Conservation (phyloP, 768 basidiomycete species). For the Leucosporidium scottii region DNA sequence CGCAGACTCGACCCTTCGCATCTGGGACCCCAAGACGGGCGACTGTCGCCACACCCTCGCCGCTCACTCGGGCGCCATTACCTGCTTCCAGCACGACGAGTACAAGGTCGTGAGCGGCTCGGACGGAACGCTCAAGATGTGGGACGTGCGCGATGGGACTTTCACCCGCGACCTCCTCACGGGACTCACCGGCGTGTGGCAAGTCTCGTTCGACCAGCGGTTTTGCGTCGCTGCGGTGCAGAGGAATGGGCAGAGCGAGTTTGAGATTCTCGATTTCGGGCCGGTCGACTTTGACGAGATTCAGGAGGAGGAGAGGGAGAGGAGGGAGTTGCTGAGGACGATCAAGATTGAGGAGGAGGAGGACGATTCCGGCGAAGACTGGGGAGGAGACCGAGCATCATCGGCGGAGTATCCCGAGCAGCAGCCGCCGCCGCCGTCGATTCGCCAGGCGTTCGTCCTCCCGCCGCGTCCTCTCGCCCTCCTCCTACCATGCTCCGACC, state of each 20-base stretch:
- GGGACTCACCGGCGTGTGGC: conserved; percentile 93
- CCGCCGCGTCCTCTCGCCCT: too few species aligned
- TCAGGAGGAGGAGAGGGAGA: neutral
- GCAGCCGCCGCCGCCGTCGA: too few species aligned
- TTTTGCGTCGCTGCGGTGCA: conserved; percentile 80
- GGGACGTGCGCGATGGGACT: conserved; percentile 82
- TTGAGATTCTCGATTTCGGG: conserved; percentile 42
- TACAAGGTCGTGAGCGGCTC: conserved; percentile 92
- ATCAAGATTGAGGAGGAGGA: conserved; percentile 2
- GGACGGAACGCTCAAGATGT: conserved; percentile 95
- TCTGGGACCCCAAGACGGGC: conserved; percentile 87
- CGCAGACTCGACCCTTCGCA: conserved; percentile 85
- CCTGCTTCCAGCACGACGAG: conserved; percentile 91
- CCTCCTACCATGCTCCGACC: too few species aligned
- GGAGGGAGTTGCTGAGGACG: neutral
- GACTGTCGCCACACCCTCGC: conserved; percentile 72
- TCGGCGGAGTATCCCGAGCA: neutral
- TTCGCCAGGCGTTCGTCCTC: too few species aligned
- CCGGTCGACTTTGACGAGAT: conserved; percentile 13
- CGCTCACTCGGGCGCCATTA: conserved; percentile 94
- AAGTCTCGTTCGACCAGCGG: conserved; percentile 87
- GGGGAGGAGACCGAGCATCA: conserved; percentile 1
- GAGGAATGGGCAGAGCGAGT: conserved; percentile 42
- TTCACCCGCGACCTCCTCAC: conserved; percentile 81
- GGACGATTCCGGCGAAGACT: neutral